These are phyloP conservation scores for Clavispora asparagi DNA, from an alignment of 805 yeast genomes.

Conservation along the genomic window DNA sequence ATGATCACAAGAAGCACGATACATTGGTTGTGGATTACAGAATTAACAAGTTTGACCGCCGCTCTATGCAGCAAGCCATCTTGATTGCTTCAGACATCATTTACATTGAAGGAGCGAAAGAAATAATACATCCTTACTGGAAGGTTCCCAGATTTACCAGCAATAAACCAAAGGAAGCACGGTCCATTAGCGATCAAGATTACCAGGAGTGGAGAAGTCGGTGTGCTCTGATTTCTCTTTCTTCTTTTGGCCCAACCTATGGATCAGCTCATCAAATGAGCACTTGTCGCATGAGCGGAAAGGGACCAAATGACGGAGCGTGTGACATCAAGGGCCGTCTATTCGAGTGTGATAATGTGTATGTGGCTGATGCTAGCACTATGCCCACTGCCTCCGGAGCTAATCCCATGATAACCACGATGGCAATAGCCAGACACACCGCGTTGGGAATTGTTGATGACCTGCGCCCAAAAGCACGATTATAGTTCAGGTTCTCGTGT, in stretches of 20 bases:
- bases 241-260: constrained; percentile 23
- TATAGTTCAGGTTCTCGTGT: constrained; percentile 18
- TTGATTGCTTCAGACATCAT: constrained; percentile 39
- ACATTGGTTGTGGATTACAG: constrained; percentile 33
- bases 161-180: constrained; percentile 28
- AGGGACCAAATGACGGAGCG: constrained; percentile 40
- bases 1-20: constrained; percentile 30
- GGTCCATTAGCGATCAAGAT: constrained; percentile 39
- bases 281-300: constrained; percentile 46
- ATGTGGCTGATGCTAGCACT: constrained; percentile 46
- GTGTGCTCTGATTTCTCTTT: constrained; percentile 23
- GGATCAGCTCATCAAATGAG: constrained; percentile 56
- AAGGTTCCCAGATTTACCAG: constrained; percentile 34
- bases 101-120: constrained; percentile 45
- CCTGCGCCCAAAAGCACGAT: constrained; percentile 15
- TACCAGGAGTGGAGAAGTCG: constrained; percentile 33
- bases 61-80: constrained; percentile 33
- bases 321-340: constrained; percentile 40
- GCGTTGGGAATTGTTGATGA: constrained; percentile 33
- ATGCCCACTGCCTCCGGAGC: constrained; percentile 52
- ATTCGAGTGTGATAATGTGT: constrained; percentile 44
- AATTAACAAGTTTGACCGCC: constrained; percentile 36
- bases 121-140: constrained; percentile 32
- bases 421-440: constrained; percentile 43
- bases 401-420: constrained; percentile 48